Evolutionary conservation across 1,284 basidiomycete species (phyloP), one percentile per base, ranked within the genome.

Genomic region (Singerocomus rubriflavus): DNA sequence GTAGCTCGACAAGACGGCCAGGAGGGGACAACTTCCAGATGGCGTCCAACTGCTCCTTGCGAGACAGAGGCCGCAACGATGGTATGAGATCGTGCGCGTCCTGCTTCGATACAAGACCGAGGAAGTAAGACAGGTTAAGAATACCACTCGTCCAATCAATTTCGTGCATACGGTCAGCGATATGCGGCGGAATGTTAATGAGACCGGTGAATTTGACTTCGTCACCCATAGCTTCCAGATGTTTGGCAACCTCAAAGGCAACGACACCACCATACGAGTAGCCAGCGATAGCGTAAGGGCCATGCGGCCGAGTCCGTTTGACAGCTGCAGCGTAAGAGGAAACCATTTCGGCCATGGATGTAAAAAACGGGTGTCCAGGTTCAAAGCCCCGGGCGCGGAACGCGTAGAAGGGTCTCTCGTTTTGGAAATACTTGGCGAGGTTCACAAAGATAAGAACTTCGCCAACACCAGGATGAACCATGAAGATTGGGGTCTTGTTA

Each of bases 261-360:
- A 73, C 69, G 37, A 71, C 71, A 34, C 74, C 75, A 42, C 76
- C 76, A 44, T 72, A 76, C 40, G 71, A 73, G 63, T 77, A 77
- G 6, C 76, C 76, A 0, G 70, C 73, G 26, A 77, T 56, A 35
- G 70, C 66, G 53, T 72, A 76, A 2, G 76, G 75, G 0, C 75
- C 75, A 1, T 48, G 55, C 6, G 74, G 71, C 43, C 71, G 70
- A 5, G 61, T 55, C 14, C 57, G 56, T 48, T 67, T 65, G 17
- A 76, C 67, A 7, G 68, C 67, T 0, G 55, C 50, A 10, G 69
- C 64, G 47, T 77, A 77, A 31, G 58, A 59, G 7, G 64, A 62
- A 11, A 71, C 69, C 62, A 76, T 74, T 55, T 76, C 73, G 0
- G 64, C 57, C 51, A 77, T 66, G 0, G 71, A 61, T 0, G 50